A percentile compares a stretch with the other conserved stretches of the same genome.
Conservation (phyloP, 2,329 filamentous ascomycete species). For the Bertia moriformis region DNA sequence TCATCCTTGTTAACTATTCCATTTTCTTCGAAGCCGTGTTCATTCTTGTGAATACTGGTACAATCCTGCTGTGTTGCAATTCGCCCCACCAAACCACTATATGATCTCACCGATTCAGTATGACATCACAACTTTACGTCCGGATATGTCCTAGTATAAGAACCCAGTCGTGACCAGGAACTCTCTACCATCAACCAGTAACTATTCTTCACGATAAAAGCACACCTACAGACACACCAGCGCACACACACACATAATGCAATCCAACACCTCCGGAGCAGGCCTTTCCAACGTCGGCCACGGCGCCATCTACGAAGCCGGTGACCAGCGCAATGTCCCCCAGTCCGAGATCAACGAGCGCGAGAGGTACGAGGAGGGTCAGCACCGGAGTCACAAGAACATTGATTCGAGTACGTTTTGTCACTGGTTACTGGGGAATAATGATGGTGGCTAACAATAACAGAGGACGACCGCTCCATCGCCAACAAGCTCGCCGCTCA, state of each 20-base stretch:
- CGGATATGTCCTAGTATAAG: too few relatives aligned
- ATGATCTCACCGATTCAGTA: background rate
- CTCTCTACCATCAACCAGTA: background rate
- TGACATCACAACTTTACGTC: background rate
- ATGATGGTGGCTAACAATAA: background rate
- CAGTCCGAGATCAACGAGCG: slow-evolving; percentile 32
- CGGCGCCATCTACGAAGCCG: slow-evolving; percentile 54
- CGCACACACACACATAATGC: slow-evolving; percentile 3
- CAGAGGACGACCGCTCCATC: slow-evolving; percentile 26
- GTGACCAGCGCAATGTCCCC: slow-evolving; percentile 58
- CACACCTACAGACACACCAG: slow-evolving; percentile 3
- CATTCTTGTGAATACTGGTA: too few relatives aligned
- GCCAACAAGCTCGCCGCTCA: slow-evolving; percentile 24
- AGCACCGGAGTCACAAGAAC: slow-evolving; percentile 50
- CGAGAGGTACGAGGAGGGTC: slow-evolving; percentile 58
- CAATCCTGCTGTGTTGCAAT: too few relatives aligned
- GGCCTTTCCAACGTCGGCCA: slow-evolving; percentile 50
- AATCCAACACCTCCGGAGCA: slow-evolving; percentile 16
- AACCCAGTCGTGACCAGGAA: too few relatives aligned
- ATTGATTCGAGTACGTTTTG: slow-evolving; percentile 58
- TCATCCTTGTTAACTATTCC: too few relatives aligned
- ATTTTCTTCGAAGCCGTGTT: too few relatives aligned
- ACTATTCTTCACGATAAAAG: slow-evolving; percentile 1
- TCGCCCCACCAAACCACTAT: background rate
- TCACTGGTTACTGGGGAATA: too few relatives aligned